Conservation (phyloP, 2,329 filamentous ascomycete genomes). For the Ophiostoma himal-ulmi region DNA sequence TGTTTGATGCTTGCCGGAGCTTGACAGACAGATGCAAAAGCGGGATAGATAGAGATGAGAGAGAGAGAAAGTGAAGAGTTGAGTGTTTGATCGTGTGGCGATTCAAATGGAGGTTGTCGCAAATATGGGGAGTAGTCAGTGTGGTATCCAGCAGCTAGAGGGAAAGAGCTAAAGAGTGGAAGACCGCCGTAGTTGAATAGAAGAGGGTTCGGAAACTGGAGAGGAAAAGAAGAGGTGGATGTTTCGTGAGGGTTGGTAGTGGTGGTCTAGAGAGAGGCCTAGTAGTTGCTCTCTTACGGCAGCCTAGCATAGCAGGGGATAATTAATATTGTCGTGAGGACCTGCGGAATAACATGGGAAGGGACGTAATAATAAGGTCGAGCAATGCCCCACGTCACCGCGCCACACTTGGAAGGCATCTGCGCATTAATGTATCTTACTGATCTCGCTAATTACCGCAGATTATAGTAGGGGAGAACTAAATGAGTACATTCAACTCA, state of each 20-base stretch:
- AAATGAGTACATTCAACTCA: neutral
- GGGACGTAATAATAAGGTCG: neutral
- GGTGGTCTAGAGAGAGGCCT: neutral
- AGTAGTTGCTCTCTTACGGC: neutral
- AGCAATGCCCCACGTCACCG: slow-evolving; percentile 6
- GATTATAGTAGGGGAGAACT: neutral
- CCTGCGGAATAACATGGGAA: neutral
- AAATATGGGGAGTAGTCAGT: neutral
- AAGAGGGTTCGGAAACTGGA: neutral
- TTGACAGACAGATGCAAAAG: slow-evolving; percentile 11
- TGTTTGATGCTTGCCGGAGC: slow-evolving; percentile 5
- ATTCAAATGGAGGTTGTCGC: neutral
- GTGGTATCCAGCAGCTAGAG: neutral
- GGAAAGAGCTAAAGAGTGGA: neutral
- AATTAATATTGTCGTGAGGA: neutral
- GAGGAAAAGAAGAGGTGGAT: neutral
- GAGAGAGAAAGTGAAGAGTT: neutral
- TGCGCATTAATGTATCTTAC: neutral
- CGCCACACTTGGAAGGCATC: neutral
- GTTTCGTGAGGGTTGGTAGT: neutral
- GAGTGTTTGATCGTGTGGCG: neutral
- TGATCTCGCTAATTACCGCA: neutral
- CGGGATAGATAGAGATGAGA: neutral
- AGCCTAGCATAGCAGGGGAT: neutral
- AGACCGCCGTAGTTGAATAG: neutral